Percentiles rank a stretch among this genome's conserved stretches.
Conservation (phyloP, 257 asterid species). For the Rehmannia glutinosa region DNA sequence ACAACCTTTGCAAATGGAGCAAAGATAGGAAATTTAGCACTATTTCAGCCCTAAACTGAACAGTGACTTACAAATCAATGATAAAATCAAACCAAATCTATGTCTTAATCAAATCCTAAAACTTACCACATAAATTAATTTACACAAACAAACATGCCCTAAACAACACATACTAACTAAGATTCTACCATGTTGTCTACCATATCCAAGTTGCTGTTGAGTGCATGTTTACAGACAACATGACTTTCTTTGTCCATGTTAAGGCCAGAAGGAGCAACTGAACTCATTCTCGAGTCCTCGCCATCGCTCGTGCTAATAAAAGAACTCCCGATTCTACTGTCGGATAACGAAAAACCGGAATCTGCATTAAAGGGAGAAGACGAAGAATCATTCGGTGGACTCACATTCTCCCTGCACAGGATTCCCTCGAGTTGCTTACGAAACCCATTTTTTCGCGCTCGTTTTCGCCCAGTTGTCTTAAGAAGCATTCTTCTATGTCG, state of each 20-base stretch:
- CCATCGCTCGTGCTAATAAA: slow-evolving; percentile 55
- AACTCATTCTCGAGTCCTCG: slow-evolving; percentile 48
- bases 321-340: slow-evolving; percentile 47
- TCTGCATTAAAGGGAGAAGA: slow-evolving; percentile 42
- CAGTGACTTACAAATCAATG: slow-evolving; percentile 29
- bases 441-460: slow-evolving; percentile 79
- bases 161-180: not conserved
- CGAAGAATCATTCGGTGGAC: slow-evolving; percentile 38
- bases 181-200: slow-evolving; percentile 21
- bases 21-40: slow-evolving; percentile 32
- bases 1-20: slow-evolving; percentile 38
- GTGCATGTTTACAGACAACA: not conserved
- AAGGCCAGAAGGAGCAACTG: slow-evolving; percentile 11
- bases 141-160: slow-evolving; percentile 28
- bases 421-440: slow-evolving; percentile 76
- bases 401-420: slow-evolving; percentile 38
- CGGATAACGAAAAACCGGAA: slow-evolving; percentile 38
- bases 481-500: slow-evolving; percentile 73
- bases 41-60: slow-evolving; percentile 77
- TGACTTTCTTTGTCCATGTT: slow-evolving; percentile 9
- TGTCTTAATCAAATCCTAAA: slow-evolving; percentile 25
- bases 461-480: slow-evolving; percentile 65
- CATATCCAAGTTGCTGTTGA: slow-evolving; percentile 23
- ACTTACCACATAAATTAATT: slow-evolving; percentile 28
- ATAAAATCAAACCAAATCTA: slow-evolving; percentile 30